Conservation (phyloP, 371 early-diverging fungal genomes). For the Mucor plumbeus region DNA sequence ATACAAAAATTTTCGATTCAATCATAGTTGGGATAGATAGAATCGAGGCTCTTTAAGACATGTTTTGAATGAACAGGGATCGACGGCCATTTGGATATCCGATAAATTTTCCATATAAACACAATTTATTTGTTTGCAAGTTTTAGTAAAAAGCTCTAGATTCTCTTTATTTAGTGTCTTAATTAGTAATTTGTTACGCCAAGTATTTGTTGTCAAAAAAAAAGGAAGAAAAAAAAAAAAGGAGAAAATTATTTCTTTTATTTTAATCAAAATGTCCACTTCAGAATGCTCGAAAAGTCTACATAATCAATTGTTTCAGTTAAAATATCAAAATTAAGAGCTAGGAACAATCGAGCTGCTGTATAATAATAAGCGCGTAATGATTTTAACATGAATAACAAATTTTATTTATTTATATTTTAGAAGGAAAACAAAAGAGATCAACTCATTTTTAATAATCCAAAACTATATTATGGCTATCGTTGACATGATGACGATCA, state of each 20-base stretch:
- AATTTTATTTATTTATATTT: neutral
- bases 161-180: neutral
- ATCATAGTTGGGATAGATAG: too few relatives aligned
- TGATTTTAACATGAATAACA: neutral
- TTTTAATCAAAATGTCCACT: neutral
- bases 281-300: too few relatives aligned
- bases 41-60: too few relatives aligned
- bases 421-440: neutral
- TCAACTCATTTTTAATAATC: conserved; percentile 1
- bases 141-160: neutral
- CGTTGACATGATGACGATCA: conserved; percentile 6
- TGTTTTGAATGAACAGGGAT: too few relatives aligned
- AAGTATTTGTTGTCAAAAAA: conserved; percentile 2
- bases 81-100: too few relatives aligned
- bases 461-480: neutral
- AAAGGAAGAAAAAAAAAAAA: neutral
- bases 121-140: too few relatives aligned
- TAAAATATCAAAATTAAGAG: neutral
- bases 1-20: neutral
- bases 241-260: too few relatives aligned
- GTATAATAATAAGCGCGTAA: neutral
- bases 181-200: conserved; percentile 1
- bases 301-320: neutral
- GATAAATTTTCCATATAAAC: too few relatives aligned
- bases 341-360: neutral